phyloP scores from a whole-genome alignment of 169 alveolate genomes.

The Eimeria acervulina region DNA sequence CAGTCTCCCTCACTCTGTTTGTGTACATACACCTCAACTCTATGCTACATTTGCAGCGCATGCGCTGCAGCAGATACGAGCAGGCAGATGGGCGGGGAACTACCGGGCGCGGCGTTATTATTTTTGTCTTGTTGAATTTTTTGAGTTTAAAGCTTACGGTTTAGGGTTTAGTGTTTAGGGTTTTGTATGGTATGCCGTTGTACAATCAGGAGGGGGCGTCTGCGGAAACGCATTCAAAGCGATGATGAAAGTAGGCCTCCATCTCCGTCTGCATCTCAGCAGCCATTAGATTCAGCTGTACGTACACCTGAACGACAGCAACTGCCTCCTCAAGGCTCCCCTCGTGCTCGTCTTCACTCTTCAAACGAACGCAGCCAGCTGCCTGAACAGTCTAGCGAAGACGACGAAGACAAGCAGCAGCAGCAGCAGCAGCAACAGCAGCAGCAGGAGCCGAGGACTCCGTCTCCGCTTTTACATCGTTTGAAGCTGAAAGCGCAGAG shows the following conservation, averaged over 20 bases:
- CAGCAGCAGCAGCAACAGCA: conserved; percentile 46
- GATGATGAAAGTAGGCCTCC: conserved; percentile 22
- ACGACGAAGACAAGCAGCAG: conserved; percentile 3
- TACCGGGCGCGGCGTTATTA: no score
- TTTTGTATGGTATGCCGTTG: neutral
- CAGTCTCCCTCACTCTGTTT: neutral
- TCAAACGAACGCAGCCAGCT: neutral
- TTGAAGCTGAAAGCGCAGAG: neutral
- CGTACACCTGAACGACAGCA: neutral
- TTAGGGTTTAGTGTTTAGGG: no score
- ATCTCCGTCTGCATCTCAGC: neutral
- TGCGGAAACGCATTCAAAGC: conserved; percentile 1
- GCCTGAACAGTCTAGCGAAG: neutral
- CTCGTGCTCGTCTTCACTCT: neutral
- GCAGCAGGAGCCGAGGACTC: neutral
- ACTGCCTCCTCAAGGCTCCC: neutral
- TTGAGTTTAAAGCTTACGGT: no score
- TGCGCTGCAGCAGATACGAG: no score
- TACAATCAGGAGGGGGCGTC: conserved; percentile 24
- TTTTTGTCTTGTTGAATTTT: no score
- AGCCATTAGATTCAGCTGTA: neutral
- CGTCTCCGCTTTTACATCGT: neutral
- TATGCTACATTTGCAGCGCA: no score
- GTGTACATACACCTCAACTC: neutral
- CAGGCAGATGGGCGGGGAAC: no score